Percentiles rank a stretch among this genome's conserved stretches.
Evolutionary conservation across 2,329 filamentous ascomycete species (phyloP).

Genomic region (Talaromyces albobiverticillius): DNA sequence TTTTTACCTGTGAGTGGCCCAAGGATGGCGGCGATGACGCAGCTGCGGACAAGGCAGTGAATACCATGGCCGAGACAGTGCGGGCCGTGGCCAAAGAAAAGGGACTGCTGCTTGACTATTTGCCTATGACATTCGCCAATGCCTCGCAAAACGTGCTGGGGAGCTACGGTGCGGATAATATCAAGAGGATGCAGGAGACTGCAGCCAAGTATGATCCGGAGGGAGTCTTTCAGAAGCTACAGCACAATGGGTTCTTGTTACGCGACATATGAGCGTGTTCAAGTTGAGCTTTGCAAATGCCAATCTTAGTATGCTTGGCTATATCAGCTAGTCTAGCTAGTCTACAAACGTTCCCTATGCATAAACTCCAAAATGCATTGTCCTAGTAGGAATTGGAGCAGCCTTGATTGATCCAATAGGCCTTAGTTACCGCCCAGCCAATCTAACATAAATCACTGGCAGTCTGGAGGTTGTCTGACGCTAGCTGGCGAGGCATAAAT

Average conservation of each 20-base stretch:
- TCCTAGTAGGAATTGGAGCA: too few species aligned
- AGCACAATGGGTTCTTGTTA: constrained; percentile 1
- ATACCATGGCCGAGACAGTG: not conserved
- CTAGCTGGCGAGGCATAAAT: too few species aligned
- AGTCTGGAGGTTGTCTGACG: too few species aligned
- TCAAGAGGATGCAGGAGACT: not conserved
- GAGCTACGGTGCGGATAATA: not conserved
- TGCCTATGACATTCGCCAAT: not conserved
- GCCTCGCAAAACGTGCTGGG: not conserved
- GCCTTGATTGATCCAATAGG: too few species aligned
- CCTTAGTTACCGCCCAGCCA: too few species aligned
- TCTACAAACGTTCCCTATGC: too few species aligned
- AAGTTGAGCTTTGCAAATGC: too few species aligned
- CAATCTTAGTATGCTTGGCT: too few species aligned
- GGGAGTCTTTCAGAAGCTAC: constrained; percentile 4
- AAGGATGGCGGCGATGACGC: not conserved
- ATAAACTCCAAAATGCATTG: too few species aligned
- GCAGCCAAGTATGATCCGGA: constrained; percentile 8
- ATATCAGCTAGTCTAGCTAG: too few species aligned
- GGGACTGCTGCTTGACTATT: not conserved
- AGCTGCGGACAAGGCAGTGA: not conserved
- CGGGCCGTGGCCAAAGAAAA: not conserved
- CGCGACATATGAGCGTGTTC: too few species aligned
- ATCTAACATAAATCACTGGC: too few species aligned
- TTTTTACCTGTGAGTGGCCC: constrained; percentile 1